Evolutionary conservation across 2,329 filamentous ascomycete genomes (phyloP).

Genomic region (Pestalotiopsis sp.): DNA sequence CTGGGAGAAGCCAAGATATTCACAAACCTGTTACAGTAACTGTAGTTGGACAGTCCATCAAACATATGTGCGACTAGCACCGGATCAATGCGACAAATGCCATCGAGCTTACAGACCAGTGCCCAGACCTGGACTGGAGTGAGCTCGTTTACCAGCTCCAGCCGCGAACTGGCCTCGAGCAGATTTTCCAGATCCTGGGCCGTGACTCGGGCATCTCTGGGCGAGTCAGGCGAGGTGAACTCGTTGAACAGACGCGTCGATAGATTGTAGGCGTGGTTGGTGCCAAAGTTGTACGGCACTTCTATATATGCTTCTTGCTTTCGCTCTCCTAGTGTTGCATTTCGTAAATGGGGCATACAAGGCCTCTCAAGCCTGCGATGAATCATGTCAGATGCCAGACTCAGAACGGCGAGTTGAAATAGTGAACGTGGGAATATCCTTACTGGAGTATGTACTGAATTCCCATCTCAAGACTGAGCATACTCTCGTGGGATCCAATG

Average conservation of each 20-base stretch:
- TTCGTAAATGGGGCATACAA: neutral
- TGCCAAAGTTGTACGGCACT: slow-evolving; percentile 4
- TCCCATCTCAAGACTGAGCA: neutral
- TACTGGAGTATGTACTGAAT: neutral
- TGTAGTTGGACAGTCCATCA: neutral
- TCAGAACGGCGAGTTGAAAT: neutral
- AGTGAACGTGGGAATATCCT: neutral
- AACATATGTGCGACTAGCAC: neutral
- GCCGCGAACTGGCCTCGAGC: neutral
- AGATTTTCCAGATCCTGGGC: neutral
- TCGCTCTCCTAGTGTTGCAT: neutral
- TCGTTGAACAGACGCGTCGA: slow-evolving; percentile 1
- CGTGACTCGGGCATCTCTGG: neutral
- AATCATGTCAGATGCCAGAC: neutral
- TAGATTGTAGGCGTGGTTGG: slow-evolving; percentile 5
- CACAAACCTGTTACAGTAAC: slow-evolving; percentile 5
- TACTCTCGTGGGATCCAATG: neutral
- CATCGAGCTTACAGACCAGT: slow-evolving; percentile 3
- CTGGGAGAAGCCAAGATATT: neutral
- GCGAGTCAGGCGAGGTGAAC: neutral
- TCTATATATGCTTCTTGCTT: neutral
- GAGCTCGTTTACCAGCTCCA: neutral
- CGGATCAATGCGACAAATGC: neutral
- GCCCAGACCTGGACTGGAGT: slow-evolving; percentile 8
- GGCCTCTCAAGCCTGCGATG: neutral